Evolutionary conservation across 306 rosid genomes (phyloP).

Genomic region (Spatholobus suberectus): DNA sequence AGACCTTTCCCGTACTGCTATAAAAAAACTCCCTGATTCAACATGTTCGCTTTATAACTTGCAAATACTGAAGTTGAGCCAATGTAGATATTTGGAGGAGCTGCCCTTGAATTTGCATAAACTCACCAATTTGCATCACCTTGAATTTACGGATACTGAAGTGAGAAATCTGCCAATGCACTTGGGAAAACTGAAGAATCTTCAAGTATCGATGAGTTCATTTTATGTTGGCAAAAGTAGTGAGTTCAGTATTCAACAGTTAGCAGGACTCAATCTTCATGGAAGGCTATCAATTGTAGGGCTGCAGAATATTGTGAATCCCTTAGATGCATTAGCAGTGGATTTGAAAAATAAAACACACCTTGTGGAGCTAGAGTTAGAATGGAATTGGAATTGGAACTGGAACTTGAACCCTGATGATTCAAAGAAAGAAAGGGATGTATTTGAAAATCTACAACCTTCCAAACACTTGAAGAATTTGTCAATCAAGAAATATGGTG

Average conservation of each 20-base stretch:
- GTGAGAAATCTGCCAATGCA: not conserved
- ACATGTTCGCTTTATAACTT: not conserved
- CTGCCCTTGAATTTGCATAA: conserved; percentile 8
- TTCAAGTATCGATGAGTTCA: conserved; percentile 2
- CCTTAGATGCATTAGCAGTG: not conserved
- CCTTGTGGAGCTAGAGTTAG: not conserved
- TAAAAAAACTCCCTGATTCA: not conserved
- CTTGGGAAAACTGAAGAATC: conserved; percentile 1
- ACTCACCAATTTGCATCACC: not conserved
- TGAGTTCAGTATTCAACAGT: not conserved
- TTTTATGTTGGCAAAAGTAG: conserved; percentile 4
- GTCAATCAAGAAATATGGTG: not conserved
- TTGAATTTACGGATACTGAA: not conserved
- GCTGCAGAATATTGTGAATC: conserved; percentile 13
- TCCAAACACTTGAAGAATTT: conserved; percentile 3
- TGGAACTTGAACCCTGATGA: not conserved
- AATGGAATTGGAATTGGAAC: not conserved
- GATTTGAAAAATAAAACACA: not conserved
- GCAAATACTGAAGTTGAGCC: not conserved
- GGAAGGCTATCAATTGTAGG: not conserved
- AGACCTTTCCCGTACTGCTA: not conserved
- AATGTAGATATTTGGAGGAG: not conserved
- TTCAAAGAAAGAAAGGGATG: not conserved
- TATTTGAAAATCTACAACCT: conserved; percentile 39
- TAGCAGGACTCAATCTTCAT: not conserved